phyloP scores from a whole-genome alignment of 2,329 filamentous ascomycete genomes.

The Zasmidium cellare region DNA sequence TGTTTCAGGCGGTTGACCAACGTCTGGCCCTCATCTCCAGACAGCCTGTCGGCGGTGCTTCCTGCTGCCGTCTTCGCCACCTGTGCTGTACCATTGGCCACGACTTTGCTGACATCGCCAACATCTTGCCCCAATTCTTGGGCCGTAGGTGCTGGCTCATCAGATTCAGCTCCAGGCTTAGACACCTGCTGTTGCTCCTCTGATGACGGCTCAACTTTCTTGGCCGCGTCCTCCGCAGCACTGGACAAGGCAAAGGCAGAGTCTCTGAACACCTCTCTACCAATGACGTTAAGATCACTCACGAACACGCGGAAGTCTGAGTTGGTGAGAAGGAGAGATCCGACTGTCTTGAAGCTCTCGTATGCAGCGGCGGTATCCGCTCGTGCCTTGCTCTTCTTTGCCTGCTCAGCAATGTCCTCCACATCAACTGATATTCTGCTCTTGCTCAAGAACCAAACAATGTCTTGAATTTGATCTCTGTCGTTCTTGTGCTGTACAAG shows the following conservation, averaged over 20 bases:
- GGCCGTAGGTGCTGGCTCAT: conserved; percentile 52
- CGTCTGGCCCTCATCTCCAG: conserved; percentile 70
- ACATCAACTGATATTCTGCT: conserved; percentile 70
- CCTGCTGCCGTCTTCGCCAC: conserved; percentile 61
- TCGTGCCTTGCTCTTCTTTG: conserved; percentile 62
- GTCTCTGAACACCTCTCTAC: conserved; percentile 81
- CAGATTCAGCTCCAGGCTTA: conserved; percentile 51
- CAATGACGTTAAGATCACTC: conserved; percentile 74
- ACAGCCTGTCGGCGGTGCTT: conserved; percentile 73
- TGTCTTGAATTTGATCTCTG: conserved; percentile 84
- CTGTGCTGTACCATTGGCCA: conserved; percentile 46
- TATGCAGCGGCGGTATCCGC: conserved; percentile 76
- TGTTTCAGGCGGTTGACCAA: conserved; percentile 75
- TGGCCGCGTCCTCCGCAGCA: conserved; percentile 71
- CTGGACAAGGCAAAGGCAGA: conserved; percentile 77
- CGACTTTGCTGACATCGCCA: conserved; percentile 46
- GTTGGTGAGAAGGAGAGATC: conserved; percentile 83
- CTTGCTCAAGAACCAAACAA: conserved; percentile 80
- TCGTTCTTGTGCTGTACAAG: conserved; percentile 79
- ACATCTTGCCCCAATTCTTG: conserved; percentile 61
- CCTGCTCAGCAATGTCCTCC: conserved; percentile 61
- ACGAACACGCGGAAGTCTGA: conserved; percentile 86
- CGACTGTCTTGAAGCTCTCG: conserved; percentile 78
- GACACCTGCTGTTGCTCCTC: conserved; percentile 59
- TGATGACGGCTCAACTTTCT: conserved; percentile 68